These are phyloP conservation scores for Suhomyces tanzawaensis DNA, from an alignment of 805 yeast species.

Conservation along the genomic window DNA sequence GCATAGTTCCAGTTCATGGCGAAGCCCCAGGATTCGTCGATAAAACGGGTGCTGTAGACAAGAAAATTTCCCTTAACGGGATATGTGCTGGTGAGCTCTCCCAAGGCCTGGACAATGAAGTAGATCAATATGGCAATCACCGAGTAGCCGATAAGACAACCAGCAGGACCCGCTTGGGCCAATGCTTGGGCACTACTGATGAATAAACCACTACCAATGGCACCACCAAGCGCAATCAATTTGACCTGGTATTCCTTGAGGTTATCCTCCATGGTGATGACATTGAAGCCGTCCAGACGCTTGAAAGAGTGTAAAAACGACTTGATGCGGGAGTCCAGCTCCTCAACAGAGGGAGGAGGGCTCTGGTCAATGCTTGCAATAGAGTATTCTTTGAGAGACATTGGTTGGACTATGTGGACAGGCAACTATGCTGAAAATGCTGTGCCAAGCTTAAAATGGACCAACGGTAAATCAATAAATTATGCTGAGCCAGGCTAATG, in stretches of 20 bases:
- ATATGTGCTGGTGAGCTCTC: constrained; percentile 11
- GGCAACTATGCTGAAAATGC: too few relatives aligned
- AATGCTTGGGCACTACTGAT: constrained; percentile 17
- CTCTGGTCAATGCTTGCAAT: not conserved
- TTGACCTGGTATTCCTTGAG: constrained; percentile 12
- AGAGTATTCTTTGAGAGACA: not conserved
- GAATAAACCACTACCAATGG: constrained; percentile 22
- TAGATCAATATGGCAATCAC: constrained; percentile 11
- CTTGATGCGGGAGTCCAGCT: not conserved
- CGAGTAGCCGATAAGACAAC: constrained; percentile 15
- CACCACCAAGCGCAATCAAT: constrained; percentile 19
- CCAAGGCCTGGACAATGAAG: constrained; percentile 13
- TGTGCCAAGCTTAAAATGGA: too few relatives aligned
- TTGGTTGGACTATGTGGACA: too few relatives aligned
- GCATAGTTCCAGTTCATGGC: constrained; percentile 22
- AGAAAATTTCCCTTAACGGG: constrained; percentile 15
- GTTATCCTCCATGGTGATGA: constrained; percentile 11
- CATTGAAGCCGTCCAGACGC: constrained; percentile 3
- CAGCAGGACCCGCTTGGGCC: constrained; percentile 19
- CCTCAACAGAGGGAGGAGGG: not conserved
- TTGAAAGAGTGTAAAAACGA: constrained; percentile 9
- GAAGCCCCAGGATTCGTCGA: constrained; percentile 23
- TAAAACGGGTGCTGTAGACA: constrained; percentile 14
- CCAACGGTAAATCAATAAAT: too few relatives aligned
- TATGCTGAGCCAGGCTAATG: too few relatives aligned